Conservation (phyloP, 768 basidiomycete species). For the Hypsizygus marmoreus region DNA sequence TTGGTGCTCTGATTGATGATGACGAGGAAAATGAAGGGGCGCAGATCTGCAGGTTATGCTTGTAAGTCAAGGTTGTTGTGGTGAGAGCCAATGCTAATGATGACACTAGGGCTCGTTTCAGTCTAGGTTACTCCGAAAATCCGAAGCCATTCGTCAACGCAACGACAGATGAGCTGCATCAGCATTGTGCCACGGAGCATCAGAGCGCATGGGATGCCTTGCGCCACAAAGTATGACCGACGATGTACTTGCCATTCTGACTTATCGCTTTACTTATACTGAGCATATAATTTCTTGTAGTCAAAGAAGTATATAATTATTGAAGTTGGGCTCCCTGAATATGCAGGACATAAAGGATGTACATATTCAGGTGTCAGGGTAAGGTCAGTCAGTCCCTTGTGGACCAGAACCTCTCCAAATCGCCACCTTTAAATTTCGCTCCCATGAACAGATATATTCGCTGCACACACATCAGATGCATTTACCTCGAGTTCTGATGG, state of each 20-base stretch:
- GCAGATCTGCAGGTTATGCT: conserved; percentile 51
- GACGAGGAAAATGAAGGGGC: conserved; percentile 28
- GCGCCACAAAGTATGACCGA: conserved; percentile 21
- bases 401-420: too few relatives aligned
- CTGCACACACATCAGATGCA: too few relatives aligned
- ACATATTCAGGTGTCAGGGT: too few relatives aligned
- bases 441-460: too few relatives aligned
- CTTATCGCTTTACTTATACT: neutral
- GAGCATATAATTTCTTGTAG: conserved; percentile 5
- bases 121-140: conserved; percentile 26
- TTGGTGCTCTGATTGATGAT: conserved; percentile 43
- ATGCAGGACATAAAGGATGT: too few relatives aligned
- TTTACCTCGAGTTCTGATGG: too few relatives aligned
- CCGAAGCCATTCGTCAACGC: conserved; percentile 39
- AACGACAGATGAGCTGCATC: conserved; percentile 43
- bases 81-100: too few relatives aligned
- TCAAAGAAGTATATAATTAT: too few relatives aligned
- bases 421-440: too few relatives aligned
- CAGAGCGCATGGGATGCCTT: conserved; percentile 49
- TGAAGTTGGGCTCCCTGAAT: too few relatives aligned
- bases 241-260: neutral
- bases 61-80: conserved; percentile 42
- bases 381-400: too few relatives aligned
- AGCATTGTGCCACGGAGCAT: conserved; percentile 52
- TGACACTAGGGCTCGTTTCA: conserved; percentile 40